Conservation (phyloP, 345 rosid genomes). For the Kandelia obovata region DNA sequence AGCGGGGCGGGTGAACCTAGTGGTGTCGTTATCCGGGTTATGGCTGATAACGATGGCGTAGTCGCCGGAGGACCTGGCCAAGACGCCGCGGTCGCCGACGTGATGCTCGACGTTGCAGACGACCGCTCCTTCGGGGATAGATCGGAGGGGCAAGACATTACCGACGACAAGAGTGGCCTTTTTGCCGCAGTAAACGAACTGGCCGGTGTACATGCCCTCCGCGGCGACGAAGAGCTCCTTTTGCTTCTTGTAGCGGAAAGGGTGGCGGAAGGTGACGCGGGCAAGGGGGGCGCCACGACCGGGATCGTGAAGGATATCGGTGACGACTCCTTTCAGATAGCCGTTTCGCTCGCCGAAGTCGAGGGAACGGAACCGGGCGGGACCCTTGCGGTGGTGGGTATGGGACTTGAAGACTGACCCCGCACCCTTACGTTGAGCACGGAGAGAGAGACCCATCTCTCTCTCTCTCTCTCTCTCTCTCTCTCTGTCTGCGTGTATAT, state of each 20-base stretch:
- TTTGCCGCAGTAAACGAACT: conserved; percentile 17
- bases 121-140: conserved; percentile 14
- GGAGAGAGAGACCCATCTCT: conserved; percentile 15
- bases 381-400: conserved; percentile 23
- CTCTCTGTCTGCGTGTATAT: background rate
- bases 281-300: conserved; percentile 19
- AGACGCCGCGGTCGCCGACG: conserved; percentile 2
- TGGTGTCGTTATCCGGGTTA: conserved; percentile 11
- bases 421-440: conserved; percentile 22
- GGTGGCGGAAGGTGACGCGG: conserved; percentile 16
- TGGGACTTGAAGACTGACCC: conserved; percentile 20
- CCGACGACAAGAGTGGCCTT: conserved; percentile 17
- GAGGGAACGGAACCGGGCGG: conserved; percentile 16
- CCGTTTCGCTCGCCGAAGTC: conserved; percentile 25
- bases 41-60: conserved; percentile 1
- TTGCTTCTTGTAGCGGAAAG: conserved; percentile 19
- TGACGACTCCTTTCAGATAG: conserved; percentile 18
- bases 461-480: background rate
- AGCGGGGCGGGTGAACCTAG: background rate
- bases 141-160: conserved; percentile 13
- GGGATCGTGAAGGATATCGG: conserved; percentile 20
- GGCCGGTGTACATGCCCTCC: conserved; percentile 20
- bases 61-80: background rate
- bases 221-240: conserved; percentile 21
- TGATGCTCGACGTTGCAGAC: conserved; percentile 22